A percentile compares a stretch with the other conserved stretches of the same genome.
phyloP scores from a whole-genome alignment of 1,284 basidiomycete species.

The Singerocomus inundabilis region DNA sequence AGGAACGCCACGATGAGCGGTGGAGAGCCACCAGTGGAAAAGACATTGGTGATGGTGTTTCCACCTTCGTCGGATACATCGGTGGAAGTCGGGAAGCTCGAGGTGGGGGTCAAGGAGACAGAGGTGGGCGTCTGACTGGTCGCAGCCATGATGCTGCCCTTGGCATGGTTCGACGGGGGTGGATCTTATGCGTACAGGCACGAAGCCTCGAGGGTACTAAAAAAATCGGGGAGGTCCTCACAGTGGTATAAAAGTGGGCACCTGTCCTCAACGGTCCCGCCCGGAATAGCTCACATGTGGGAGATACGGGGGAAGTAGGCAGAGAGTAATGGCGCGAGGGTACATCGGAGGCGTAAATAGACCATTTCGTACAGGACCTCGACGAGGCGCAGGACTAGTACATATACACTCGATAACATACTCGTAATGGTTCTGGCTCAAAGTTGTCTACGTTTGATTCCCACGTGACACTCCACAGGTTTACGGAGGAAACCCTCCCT shows the following conservation, averaged over 20 bases:
- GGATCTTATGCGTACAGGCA: constrained; percentile 4
- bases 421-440: constrained; percentile 13
- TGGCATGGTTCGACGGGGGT: constrained; percentile 19
- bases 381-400: too few species aligned
- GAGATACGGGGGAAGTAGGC: too few species aligned
- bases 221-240: not conserved
- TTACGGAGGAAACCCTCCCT: constrained; percentile 80
- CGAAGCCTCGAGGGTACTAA: constrained; percentile 8
- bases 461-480: constrained; percentile 63
- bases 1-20: constrained; percentile 52
- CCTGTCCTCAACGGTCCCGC: constrained; percentile 4
- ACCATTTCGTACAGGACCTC: not conserved
- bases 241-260: constrained; percentile 17
- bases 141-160: constrained; percentile 19
- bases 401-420: constrained; percentile 4
- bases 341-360: too few species aligned
- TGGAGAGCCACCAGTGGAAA: constrained; percentile 37
- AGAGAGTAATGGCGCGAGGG: too few species aligned
- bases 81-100: constrained; percentile 9
- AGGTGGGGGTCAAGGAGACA: not conserved
- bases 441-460: constrained; percentile 50
- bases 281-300: not conserved
- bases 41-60: constrained; percentile 15
- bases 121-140: constrained; percentile 5
- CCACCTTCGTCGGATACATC: not conserved